Evolutionary conservation across 1,284 basidiomycete genomes (phyloP), one percentile per base, ranked within the genome.

Genomic region (Salmacisia buchloeana): DNA sequence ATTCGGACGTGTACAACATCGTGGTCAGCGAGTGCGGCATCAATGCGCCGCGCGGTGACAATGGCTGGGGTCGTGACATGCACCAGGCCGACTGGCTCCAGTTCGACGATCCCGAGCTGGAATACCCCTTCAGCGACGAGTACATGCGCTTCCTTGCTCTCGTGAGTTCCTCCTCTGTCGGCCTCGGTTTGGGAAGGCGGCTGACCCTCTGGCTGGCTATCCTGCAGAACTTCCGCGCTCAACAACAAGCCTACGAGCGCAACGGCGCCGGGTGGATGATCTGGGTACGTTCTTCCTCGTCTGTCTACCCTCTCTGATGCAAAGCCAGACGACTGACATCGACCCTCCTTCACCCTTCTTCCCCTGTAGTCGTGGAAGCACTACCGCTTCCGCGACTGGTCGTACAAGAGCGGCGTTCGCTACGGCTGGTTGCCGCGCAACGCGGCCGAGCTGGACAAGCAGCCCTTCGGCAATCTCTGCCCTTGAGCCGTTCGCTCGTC

Each of bases 241-340:
- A 54, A 54, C 49, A 54, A 33, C 49, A 54, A 18, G 49, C 49
- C 29, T 54, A 31, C 49, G 49, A 54, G 29, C 49, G 65, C 18
- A 41, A 57, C 56, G 39, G 45, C 29, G 41, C 60, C 12, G 31
- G 46, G 23, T 91, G 89, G 89, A 82, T 89, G 18, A 88, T 84
- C 76, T 90, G 89, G 89, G 86, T 88, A 12, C 89, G 85, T 34
- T 2, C 9, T 6, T 49, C 25, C 34, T 13, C 10, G 3, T 43
- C 6, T 7, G 3, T 3, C 29, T 29, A 6, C 27, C 27, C 5
- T 54, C 34, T 1, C 3, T 54, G n/a, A n/a, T n/a, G n/a, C n/a
- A n/a, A n/a, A n/a, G n/a, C n/a, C n/a, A n/a, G n/a, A n/a, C n/a
- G n/a, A n/a, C n/a, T n/a, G n/a, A n/a, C n/a, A n/a, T n/a, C n/a